Evolutionary conservation across 495 filamentous ascomycete species (phyloP), one percentile per base, ranked within the genome.

Genomic region (Tetracladium marchalianum): DNA sequence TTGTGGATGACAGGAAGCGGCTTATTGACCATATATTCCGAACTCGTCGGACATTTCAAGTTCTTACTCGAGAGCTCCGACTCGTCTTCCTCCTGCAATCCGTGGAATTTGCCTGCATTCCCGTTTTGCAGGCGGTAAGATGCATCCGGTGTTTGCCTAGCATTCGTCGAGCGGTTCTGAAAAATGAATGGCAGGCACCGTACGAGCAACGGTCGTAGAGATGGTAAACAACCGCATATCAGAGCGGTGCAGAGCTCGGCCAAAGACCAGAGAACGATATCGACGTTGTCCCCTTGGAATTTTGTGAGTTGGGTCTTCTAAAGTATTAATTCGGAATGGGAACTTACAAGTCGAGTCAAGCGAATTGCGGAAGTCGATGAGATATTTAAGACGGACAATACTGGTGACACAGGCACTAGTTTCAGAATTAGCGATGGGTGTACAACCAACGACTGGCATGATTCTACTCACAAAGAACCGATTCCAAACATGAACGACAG

Each of bases 171-270:
- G 22, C 22, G 22, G 22, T 27, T 27, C 7, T 27, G 3, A 35
- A 54, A 49, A 16, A 54, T 16, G 13, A 27, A 2, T 11, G 51
- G 51, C 5, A 49, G n/a, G 27, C 9, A 41, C 49, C 40, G 38
- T 4, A 16, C 43, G 31, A 66, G 35, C 18, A 66, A 54, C 4
- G 61, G 55, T 35, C 59, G 61, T 15, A 66, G 38, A 8, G 62
- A 55, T 34, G 60, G 58, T 31, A 70, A 52, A 44, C 66, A 71
- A 13, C 67, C 68, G 52, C 69, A 72, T 15, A 70, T 59, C 17
- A 75, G 62, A 33, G 67, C 69, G 1, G 65, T 58, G 52, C 69
- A 67, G 57, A 60, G 64, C 60, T 76, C 72, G 39, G 70, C 52
- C 10, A 63, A 56, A 44, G 59, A 64, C 71, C 71, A 76, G 52